Evolutionary conservation across 2,329 filamentous ascomycete species (phyloP), one percentile per base, ranked within the genome.

Genomic region (Colletotrichum sp.): DNA sequence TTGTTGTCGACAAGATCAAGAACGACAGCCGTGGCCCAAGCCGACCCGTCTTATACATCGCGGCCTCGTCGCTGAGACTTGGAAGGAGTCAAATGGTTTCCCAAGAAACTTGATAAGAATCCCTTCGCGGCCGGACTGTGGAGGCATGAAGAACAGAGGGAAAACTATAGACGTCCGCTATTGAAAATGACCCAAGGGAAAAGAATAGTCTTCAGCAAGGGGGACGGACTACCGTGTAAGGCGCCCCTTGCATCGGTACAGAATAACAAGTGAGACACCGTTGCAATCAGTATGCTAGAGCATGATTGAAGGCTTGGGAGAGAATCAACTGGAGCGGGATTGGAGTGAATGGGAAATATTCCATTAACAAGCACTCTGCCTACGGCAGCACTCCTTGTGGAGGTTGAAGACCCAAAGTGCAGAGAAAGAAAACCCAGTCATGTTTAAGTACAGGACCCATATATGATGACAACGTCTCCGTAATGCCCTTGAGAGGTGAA

Each of bases 401-500:
- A 59, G 39, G 26, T 21, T 39, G 26, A 43, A 68, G 32, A n/a
- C 57, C n/a, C 32, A 13, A 36, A 57, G 21, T 28, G 26, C 24
- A 39, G 59, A 64, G 52, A 55, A 30, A 48, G 9, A 43, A 6
- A 26, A 52, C 39, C 30, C 12, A 43, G 15, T 15, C 26, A 30
- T 63, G n/a, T 63, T 66, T 55, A 66, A 66, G 36, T 74, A 73
- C 71, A 71, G 60, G 34, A 71, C 60, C 59, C 74, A 26, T 24
- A 32, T 74, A 57, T 63, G 36, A 68, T 75, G 36, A 52, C 65
- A 61, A 71, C 71, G 43, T 66, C 57, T 67, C 61, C 60, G 71
- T 73, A 28, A 60, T 71, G 71, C 65, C 60, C 70, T 65, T 57
- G 16, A 30, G 15, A 74, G 74, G 60, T 74, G 64, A 76, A 74